phyloP scores from a whole-genome alignment of 2,329 filamentous ascomycete genomes.

The Colletotrichum incanum region DNA sequence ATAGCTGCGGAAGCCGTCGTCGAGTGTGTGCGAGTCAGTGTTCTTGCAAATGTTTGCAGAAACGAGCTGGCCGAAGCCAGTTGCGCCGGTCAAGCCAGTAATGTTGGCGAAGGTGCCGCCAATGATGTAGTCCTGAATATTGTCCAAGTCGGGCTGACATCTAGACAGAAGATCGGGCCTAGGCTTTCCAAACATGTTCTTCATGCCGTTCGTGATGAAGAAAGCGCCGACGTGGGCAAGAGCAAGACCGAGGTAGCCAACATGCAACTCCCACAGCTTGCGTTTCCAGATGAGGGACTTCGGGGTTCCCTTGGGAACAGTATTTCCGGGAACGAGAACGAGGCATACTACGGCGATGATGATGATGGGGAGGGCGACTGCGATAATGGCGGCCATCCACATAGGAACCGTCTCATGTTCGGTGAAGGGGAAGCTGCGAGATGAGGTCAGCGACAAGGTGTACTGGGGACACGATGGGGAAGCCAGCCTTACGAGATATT shows the following conservation, averaged over 20 bases:
- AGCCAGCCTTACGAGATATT: slow-evolving; percentile 74
- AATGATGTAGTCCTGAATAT: slow-evolving; percentile 73
- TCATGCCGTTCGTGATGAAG: slow-evolving; percentile 88
- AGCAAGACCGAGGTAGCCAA: slow-evolving; percentile 85
- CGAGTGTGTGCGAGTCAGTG: slow-evolving; percentile 70
- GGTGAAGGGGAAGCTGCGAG: slow-evolving; percentile 77
- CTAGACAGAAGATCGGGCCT: slow-evolving; percentile 87
- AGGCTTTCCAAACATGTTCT: slow-evolving; percentile 79
- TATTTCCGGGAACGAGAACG: slow-evolving; percentile 80
- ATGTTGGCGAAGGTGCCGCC: slow-evolving; percentile 61
- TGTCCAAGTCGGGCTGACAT: slow-evolving; percentile 81
- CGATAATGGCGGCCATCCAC: slow-evolving; percentile 75
- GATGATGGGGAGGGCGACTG: slow-evolving; percentile 74
- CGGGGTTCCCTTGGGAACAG: slow-evolving; percentile 75
- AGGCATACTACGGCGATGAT: slow-evolving; percentile 80
- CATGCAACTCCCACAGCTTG: slow-evolving; percentile 93
- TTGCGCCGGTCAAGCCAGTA: slow-evolving; percentile 51
- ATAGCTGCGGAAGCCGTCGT: slow-evolving; percentile 90
- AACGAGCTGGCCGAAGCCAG: slow-evolving; percentile 75
- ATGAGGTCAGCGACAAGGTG: slow-evolving; percentile 28
- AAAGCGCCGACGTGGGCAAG: slow-evolving; percentile 81
- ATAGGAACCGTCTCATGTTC: slow-evolving; percentile 81
- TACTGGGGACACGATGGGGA: slow-evolving; percentile 27
- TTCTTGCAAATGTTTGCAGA: slow-evolving; percentile 83
- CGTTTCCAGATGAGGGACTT: slow-evolving; percentile 79